Evolutionary conservation across 148 eudicot species (phyloP), one percentile per base, ranked within the genome.

Genomic region (Fallopia convolvulus): DNA sequence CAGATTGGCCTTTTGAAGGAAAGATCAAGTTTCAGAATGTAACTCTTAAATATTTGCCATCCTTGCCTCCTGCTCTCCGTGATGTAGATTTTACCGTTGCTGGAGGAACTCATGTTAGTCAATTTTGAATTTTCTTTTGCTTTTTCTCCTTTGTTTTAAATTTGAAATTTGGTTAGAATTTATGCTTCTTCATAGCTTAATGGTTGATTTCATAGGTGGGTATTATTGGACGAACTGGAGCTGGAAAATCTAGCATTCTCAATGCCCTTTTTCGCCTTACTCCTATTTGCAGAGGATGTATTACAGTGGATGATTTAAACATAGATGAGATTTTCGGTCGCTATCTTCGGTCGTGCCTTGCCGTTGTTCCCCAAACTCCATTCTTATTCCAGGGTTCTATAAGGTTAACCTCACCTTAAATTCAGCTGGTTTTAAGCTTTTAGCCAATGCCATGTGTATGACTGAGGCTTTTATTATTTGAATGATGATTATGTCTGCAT

Each of bases 151-250:
- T 74, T 41, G 18, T 48, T 44, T 72, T 44, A 9, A 26, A 30
- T 70, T 40, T 81, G 20, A 77, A 44, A 33, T 44, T 74, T n/a
- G 14, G 65, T 8, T 18, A n/a, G 41, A 72, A 8, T 44, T 72
- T 39, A 20, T 36, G 40, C 14, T 72, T 17, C 15, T 44, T 42
- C 74, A 0, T 72, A 47, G 49, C 50, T 20, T 8, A n/a, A 74
- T 58, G 40, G 72, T 23, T 66, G 41, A 72, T 53, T 61, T 58
- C 18, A 74, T 72, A 96, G 99, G 94, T 91, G 70, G 99, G 99
- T 52, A 84, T 96, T 72, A 77, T 96, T 83, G 99, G 99, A 84
- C 88, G 99, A 84, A 96, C 99, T 41, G 99, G 98, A 74, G 99
- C 99, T 58, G 99, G 99, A 82, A 96, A 96, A 87, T 96, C 99